Percentiles rank a stretch among this genome's conserved stretches.
Conservation (phyloP, 1,139 yeast species). For the Scheffersomyces cryptocercus region DNA sequence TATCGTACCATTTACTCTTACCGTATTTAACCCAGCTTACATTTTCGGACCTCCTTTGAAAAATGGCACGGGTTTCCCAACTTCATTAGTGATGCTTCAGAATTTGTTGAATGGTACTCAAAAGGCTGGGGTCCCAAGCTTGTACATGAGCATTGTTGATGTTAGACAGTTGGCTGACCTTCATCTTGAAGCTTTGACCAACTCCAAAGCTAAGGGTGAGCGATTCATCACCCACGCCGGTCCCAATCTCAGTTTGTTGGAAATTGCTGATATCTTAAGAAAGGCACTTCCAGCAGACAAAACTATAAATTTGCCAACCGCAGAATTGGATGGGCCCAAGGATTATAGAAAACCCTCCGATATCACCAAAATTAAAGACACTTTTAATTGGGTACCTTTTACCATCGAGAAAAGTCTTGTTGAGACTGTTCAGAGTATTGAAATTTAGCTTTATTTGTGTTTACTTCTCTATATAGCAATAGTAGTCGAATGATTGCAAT, state of each 20-base stretch:
- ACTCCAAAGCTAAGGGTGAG: constrained; percentile 10
- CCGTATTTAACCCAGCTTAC: constrained; percentile 16
- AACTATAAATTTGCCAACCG: constrained; percentile 2
- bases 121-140: constrained; percentile 4
- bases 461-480: too few species aligned
- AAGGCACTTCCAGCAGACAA: background rate
- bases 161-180: constrained; percentile 20
- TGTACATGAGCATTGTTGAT: constrained; percentile 11
- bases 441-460: too few species aligned
- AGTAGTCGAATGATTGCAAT: too few species aligned
- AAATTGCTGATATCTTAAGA: background rate
- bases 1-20: constrained; percentile 4
- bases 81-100: constrained; percentile 4
- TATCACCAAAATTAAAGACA: background rate
- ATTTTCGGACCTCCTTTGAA: constrained; percentile 17
- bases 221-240: constrained; percentile 6
- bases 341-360: background rate
- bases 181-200: constrained; percentile 13
- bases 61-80: constrained; percentile 1
- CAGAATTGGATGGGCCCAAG: background rate
- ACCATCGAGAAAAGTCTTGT: too few species aligned
- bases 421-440: too few species aligned
- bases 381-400: background rate
- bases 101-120: constrained; percentile 2
- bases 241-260: background rate